These are phyloP conservation scores for Malassezia dermatis DNA, from an alignment of 1,284 basidiomycete species.

Conservation along the genomic window DNA sequence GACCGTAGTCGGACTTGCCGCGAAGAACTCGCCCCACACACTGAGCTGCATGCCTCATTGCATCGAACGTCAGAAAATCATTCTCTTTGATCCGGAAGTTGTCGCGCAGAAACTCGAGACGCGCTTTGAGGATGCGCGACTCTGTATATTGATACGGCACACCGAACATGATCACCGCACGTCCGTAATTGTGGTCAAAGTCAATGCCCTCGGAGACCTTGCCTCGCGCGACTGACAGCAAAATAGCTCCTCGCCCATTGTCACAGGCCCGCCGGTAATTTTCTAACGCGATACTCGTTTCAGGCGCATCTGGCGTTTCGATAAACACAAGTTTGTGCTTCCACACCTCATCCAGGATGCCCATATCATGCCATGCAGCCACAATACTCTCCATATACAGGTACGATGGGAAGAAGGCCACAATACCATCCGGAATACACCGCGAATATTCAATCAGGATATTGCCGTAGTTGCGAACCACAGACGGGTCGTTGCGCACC, in stretches of 20 bases:
- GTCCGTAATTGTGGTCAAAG: slow-evolving; percentile 92
- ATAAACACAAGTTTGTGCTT: slow-evolving; percentile 99
- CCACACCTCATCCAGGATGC: slow-evolving; percentile 97
- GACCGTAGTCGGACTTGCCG: slow-evolving; percentile 97
- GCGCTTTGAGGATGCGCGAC: slow-evolving; percentile 89
- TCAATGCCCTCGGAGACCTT: slow-evolving; percentile 99
- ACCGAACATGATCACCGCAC: slow-evolving; percentile 99
- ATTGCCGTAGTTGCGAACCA: slow-evolving; percentile 95
- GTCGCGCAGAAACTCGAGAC: slow-evolving; percentile 94
- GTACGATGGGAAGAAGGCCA: slow-evolving; percentile 98
- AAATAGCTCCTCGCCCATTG: slow-evolving; percentile 91
- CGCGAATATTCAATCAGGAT: slow-evolving; percentile 97
- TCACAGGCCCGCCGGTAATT: slow-evolving; percentile 97
- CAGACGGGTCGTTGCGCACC: slow-evolving; percentile 96
- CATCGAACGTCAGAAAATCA: slow-evolving; percentile 96
- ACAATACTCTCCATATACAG: slow-evolving; percentile 99
- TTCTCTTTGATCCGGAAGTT: slow-evolving; percentile 96
- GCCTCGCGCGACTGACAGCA: slow-evolving; percentile 92
- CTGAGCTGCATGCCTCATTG: slow-evolving; percentile 97
- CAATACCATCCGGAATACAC: slow-evolving; percentile 96
- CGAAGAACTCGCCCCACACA: slow-evolving; percentile 95
- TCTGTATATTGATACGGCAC: slow-evolving; percentile 99
- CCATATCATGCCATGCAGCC: slow-evolving; percentile 99
- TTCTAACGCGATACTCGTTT: slow-evolving; percentile 93
- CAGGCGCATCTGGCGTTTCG: slow-evolving; percentile 96